Conservation (phyloP, 2,329 filamentous ascomycete genomes). For the Trichoderma lentiforme region DNA sequence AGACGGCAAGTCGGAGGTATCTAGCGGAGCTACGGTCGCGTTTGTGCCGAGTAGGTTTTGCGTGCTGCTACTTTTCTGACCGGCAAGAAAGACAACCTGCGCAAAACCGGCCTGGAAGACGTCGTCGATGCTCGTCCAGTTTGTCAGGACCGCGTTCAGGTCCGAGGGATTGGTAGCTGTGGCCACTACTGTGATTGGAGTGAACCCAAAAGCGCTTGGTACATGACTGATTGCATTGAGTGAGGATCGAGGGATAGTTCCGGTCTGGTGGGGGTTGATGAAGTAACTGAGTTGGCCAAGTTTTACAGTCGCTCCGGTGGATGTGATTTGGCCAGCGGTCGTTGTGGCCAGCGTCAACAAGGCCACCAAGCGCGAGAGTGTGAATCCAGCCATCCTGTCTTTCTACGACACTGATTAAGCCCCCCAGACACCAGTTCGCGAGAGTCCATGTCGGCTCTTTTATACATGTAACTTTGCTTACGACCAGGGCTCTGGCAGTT, state of each 20-base stretch:
- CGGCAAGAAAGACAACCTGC: not conserved
- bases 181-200: not conserved
- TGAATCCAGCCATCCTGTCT: not conserved
- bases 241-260: not conserved
- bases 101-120: not conserved
- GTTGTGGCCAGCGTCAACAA: not conserved
- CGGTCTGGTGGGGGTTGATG: not conserved
- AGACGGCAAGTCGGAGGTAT: not conserved
- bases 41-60: not conserved
- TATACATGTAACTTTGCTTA: not conserved
- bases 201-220: not conserved
- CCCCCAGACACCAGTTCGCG: not conserved
- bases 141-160: not conserved
- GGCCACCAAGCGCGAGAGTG: not conserved
- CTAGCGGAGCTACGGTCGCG: not conserved
- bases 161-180: not conserved
- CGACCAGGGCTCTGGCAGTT: accelerated
- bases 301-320: not conserved
- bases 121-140: not conserved
- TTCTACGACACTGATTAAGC: not conserved
- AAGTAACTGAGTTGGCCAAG: not conserved
- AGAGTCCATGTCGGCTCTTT: not conserved
- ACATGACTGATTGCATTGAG: not conserved
- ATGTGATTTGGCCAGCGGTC: not conserved
- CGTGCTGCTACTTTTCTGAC: not conserved